Evolutionary conservation across 2,329 filamentous ascomycete genomes (phyloP).

Genomic region (Cercospora sp.): DNA sequence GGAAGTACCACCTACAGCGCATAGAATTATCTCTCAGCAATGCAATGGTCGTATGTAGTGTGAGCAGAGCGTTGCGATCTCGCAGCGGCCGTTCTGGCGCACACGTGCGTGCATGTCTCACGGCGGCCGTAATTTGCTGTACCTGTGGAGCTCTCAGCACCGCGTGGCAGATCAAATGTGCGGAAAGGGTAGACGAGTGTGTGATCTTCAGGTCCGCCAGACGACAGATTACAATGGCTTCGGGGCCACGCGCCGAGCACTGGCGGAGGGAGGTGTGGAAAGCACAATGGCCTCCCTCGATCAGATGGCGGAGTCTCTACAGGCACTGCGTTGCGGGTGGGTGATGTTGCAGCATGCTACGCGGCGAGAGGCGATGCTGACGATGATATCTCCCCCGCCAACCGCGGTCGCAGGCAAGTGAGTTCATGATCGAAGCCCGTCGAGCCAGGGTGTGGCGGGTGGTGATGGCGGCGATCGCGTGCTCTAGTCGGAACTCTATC

Average conservation of each 20-base stretch:
- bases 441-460: not conserved
- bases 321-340: not conserved
- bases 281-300: not conserved
- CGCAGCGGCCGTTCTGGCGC: not conserved
- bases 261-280: not conserved
- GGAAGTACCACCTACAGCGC: not conserved
- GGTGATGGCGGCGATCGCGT: not conserved
- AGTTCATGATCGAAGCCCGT: not conserved
- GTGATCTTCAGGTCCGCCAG: conserved; percentile 1
- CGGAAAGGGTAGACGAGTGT: not conserved
- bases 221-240: not conserved
- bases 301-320: not conserved
- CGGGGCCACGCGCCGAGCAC: not conserved
- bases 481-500: not conserved
- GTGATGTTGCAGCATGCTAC: too few species aligned
- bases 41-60: not conserved
- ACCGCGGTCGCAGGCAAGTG: not conserved
- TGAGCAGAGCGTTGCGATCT: not conserved
- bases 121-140: not conserved
- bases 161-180: not conserved
- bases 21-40: not conserved
- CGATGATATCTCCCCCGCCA: not conserved
- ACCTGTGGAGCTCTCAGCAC: not conserved
- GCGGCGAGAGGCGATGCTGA: not conserved
- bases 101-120: conserved; percentile 1